phyloP scores from a whole-genome alignment of 768 basidiomycete genomes.

The Boletus subparvulus region DNA sequence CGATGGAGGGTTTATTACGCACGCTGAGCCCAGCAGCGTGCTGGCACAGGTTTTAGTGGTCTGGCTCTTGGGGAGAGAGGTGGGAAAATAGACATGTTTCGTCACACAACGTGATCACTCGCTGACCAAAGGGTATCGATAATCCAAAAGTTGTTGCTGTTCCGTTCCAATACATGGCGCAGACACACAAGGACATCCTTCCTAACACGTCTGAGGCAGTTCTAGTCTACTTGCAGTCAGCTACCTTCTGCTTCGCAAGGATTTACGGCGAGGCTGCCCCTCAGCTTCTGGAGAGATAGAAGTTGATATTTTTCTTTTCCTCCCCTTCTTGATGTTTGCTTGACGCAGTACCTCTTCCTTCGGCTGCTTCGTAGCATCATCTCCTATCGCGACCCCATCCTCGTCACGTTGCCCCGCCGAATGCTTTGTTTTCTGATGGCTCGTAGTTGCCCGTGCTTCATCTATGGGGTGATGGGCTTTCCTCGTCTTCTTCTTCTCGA shows the following conservation, averaged over 20 bases:
- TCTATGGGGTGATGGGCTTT: background rate
- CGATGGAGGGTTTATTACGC: slow-evolving; percentile 13
- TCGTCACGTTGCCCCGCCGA: background rate
- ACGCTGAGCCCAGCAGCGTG: slow-evolving; percentile 29
- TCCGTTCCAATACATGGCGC: background rate
- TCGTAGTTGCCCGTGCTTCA: background rate
- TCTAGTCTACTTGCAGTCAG: background rate
- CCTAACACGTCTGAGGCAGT: background rate
- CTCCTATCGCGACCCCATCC: slow-evolving; percentile 1
- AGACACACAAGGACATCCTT: background rate
- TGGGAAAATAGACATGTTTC: slow-evolving; percentile 28
- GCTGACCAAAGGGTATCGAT: background rate
- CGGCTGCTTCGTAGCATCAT: background rate
- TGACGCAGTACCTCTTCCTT: background rate
- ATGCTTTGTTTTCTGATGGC: background rate
- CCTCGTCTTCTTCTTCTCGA: slow-evolving; percentile 37
- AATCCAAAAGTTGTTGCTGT: too few species aligned
- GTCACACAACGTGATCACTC: background rate
- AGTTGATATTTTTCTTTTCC: slow-evolving; percentile 26
- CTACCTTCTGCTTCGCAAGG: slow-evolving; percentile 19
- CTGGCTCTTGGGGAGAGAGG: slow-evolving; percentile 25
- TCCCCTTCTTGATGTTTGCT: slow-evolving; percentile 2
- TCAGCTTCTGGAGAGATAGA: slow-evolving; percentile 2
- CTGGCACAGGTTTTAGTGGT: slow-evolving; percentile 8
- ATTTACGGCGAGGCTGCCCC: slow-evolving; percentile 21